A percentile compares a stretch with the other conserved stretches of the same genome.
Conservation (phyloP, 1,139 yeast genomes). For the Debaryomyces subglobosus region DNA sequence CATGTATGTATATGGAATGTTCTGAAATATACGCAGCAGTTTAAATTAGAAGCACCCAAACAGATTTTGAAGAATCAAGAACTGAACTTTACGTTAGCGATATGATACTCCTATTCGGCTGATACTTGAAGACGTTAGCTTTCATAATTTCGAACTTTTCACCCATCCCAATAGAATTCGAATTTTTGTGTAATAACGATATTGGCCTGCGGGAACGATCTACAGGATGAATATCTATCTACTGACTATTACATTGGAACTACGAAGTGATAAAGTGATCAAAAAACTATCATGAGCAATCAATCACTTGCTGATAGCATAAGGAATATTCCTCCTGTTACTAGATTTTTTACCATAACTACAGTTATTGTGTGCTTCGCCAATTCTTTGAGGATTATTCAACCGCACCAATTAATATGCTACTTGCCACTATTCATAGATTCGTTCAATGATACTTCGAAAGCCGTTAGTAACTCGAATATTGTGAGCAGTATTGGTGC, state of each 20-base stretch:
- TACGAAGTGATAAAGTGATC: background rate
- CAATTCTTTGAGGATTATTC: slow-evolving; percentile 22
- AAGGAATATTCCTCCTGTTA: slow-evolving; percentile 48
- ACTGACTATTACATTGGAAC: background rate
- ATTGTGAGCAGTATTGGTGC: slow-evolving; percentile 10
- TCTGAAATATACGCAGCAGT: background rate
- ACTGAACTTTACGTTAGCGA: background rate
- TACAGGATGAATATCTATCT: background rate
- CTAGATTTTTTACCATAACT: slow-evolving; percentile 46
- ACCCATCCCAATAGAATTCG: too few relatives aligned
- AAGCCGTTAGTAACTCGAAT: slow-evolving; percentile 5
- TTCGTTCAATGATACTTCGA: slow-evolving; percentile 3
- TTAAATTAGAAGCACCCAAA: background rate
- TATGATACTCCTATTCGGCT: background rate
- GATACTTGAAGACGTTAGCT: background rate
- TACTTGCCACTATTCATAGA: slow-evolving; percentile 14
- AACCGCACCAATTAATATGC: slow-evolving; percentile 16
- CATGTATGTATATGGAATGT: background rate
- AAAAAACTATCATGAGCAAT: slow-evolving; percentile 6
- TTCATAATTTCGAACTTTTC: background rate
- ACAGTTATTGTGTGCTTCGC: slow-evolving; percentile 36
- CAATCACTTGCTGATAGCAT: slow-evolving; percentile 30
- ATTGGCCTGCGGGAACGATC: background rate
- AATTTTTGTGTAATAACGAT: background rate
- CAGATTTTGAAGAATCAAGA: background rate